These are phyloP conservation scores for Protomyces inouyei DNA, from an alignment of 1,139 yeast genomes.

Conservation along the genomic window DNA sequence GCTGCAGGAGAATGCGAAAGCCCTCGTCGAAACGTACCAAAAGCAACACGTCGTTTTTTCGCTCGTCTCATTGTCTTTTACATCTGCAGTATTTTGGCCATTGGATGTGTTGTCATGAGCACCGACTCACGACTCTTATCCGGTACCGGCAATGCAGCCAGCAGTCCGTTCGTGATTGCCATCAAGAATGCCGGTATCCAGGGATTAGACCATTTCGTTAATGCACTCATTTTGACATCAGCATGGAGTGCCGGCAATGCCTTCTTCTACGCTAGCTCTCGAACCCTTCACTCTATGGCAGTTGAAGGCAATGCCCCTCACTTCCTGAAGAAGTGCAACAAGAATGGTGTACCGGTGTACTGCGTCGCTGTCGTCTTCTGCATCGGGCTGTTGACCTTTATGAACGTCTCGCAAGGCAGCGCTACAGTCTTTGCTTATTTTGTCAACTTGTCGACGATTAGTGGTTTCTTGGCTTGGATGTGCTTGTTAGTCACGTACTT, in stretches of 20 bases:
- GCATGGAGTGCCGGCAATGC: constrained; percentile 72
- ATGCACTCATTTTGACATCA: constrained; percentile 65
- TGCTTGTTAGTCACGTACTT: constrained; percentile 45
- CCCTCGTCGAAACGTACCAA: constrained; percentile 64
- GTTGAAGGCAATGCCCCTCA: constrained; percentile 59
- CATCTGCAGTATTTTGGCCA: constrained; percentile 50
- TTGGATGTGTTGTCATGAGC: constrained; percentile 77
- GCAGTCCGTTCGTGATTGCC: constrained; percentile 75
- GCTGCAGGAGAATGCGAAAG: constrained; percentile 80
- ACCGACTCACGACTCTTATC: constrained; percentile 50
- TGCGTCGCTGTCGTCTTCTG: constrained; percentile 47
- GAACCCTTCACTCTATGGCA: constrained; percentile 58
- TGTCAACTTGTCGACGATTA: constrained; percentile 65
- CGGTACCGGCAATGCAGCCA: constrained; percentile 44
- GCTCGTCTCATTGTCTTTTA: constrained; percentile 67
- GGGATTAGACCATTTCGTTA: constrained; percentile 67
- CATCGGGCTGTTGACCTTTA: constrained; percentile 52
- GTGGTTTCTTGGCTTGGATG: constrained; percentile 51
- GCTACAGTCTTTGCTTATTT: constrained; percentile 74
- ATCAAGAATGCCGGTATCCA: constrained; percentile 61
- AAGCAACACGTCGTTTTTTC: constrained; percentile 65
- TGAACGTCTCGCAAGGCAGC: constrained; percentile 50
- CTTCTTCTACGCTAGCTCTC: constrained; percentile 57
- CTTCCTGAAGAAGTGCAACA: constrained; percentile 52
- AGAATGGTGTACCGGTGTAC: constrained; percentile 53